A percentile compares a stretch with the other conserved stretches of the same genome.
phyloP scores from a whole-genome alignment of 2,329 filamentous ascomycete genomes.

The Cytospora piceicola region DNA sequence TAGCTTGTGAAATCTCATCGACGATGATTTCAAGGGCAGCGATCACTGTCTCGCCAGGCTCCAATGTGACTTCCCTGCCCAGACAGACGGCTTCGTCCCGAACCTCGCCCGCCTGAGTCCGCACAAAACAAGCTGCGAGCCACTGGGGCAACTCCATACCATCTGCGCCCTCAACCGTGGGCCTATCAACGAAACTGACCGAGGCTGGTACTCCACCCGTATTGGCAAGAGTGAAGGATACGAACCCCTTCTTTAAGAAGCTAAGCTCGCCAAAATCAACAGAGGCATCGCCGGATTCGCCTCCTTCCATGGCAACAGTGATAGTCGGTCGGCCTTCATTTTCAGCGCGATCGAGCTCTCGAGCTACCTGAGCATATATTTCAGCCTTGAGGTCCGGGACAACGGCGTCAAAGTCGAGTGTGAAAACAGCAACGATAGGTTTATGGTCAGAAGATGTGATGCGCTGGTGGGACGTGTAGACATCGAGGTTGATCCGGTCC shows the following conservation, averaged over 20 bases:
- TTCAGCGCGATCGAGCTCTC: constrained; percentile 86
- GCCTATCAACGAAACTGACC: constrained; percentile 78
- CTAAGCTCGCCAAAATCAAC: constrained; percentile 79
- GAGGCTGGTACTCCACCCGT: constrained; percentile 82
- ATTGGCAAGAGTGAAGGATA: constrained; percentile 84
- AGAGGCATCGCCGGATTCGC: constrained; percentile 50
- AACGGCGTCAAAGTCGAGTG: constrained; percentile 82
- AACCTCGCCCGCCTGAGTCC: constrained; percentile 45
- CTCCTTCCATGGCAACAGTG: constrained; percentile 77
- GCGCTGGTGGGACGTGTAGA: constrained; percentile 87
- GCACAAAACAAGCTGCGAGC: constrained; percentile 70
- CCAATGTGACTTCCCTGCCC: constrained; percentile 64
- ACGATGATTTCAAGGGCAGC: constrained; percentile 72
- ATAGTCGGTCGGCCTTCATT: constrained; percentile 86
- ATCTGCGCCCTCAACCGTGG: constrained; percentile 51
- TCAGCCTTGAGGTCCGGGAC: constrained; percentile 82
- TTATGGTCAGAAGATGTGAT: constrained; percentile 96
- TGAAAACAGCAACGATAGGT: constrained; percentile 82
- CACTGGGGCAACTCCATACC: constrained; percentile 57
- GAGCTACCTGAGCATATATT: constrained; percentile 83
- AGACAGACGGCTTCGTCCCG: constrained; percentile 38
- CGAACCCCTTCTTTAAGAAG: constrained; percentile 67
- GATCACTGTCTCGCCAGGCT: constrained; percentile 81
- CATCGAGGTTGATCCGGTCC: constrained; percentile 59
- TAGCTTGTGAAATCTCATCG: constrained; percentile 64